Evolutionary conservation across 108 stramenopile genomes (phyloP).

Genomic region (Cylindrotheca fusiformis): DNA sequence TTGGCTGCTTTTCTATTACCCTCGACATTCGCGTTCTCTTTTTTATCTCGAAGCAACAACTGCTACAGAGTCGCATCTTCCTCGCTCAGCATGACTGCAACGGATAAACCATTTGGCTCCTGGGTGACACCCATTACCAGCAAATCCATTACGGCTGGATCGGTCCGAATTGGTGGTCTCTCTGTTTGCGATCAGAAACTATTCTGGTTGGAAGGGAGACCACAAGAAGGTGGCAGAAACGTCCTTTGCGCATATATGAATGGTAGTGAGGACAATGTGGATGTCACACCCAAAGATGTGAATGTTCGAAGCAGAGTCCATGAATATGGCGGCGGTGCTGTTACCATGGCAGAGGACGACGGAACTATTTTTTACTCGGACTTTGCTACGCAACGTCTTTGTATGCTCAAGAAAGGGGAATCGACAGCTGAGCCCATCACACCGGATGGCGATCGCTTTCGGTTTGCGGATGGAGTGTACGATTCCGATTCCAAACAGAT

Average conservation of each 20-base stretch:
- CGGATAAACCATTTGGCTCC: conserved; percentile 56
- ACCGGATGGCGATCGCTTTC: conserved; percentile 27
- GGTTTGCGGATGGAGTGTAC: conserved; percentile 56
- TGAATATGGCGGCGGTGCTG: conserved; percentile 79
- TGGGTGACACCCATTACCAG: conserved; percentile 69
- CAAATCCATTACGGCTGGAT: conserved; percentile 54
- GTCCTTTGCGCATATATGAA: conserved; percentile 42
- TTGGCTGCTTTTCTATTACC: too few species aligned
- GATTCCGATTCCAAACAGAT: conserved; percentile 16
- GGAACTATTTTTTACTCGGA: conserved; percentile 50
- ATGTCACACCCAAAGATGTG: conserved; percentile 43
- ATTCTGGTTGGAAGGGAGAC: conserved; percentile 63
- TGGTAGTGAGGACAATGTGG: conserved; percentile 15
- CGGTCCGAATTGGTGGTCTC: conserved; percentile 40
- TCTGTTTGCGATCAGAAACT: conserved; percentile 15
- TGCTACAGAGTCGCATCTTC: background rate
- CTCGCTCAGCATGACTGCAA: background rate
- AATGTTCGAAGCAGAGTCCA: conserved; percentile 73
- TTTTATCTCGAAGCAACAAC: background rate
- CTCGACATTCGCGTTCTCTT: conserved; percentile 1
- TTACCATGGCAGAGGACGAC: conserved; percentile 28
- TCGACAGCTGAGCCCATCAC: conserved; percentile 17
- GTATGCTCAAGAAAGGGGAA: conserved; percentile 16
- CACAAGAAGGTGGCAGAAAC: conserved; percentile 64
- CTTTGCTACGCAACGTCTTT: conserved; percentile 52